These are phyloP conservation scores for Rhinocladiella mackenziei DNA, from an alignment of 2,329 filamentous ascomycete species.

Conservation along the genomic window DNA sequence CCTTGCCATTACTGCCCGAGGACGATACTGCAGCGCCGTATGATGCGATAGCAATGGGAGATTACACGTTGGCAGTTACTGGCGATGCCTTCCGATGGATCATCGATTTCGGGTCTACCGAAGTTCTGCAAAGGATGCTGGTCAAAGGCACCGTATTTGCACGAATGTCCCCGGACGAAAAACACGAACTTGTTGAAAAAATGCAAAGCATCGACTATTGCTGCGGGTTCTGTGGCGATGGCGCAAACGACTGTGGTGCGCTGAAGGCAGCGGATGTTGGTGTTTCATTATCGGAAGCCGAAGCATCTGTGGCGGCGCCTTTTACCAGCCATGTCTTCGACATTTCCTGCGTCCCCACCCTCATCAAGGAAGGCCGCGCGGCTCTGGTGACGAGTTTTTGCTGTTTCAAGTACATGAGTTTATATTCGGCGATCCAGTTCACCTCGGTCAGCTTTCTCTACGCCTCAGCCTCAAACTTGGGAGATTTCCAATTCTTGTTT, in stretches of 20 bases:
- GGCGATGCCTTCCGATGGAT: constrained; percentile 97
- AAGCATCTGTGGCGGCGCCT: constrained; percentile 95
- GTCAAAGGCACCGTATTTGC: constrained; percentile 90
- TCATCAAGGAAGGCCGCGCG: constrained; percentile 91
- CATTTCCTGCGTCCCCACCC: constrained; percentile 87
- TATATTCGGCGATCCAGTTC: constrained; percentile 99
- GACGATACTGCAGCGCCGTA: constrained; percentile 80
- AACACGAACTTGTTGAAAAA: constrained; percentile 95
- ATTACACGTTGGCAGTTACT: constrained; percentile 84
- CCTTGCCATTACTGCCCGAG: constrained; percentile 65
- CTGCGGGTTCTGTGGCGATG: constrained; percentile 93
- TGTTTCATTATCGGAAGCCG: constrained; percentile 93
- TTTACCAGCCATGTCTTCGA: constrained; percentile 96
- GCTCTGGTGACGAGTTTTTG: constrained; percentile 97
- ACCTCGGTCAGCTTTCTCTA: constrained; percentile 96
- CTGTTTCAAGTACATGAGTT: constrained; percentile 99
- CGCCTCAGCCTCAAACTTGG: constrained; percentile 85
- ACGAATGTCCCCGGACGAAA: constrained; percentile 97
- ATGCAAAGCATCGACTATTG: constrained; percentile 94
- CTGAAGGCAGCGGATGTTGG: constrained; percentile 96
- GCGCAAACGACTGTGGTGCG: constrained; percentile 94
- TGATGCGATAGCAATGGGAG: constrained; percentile 72
- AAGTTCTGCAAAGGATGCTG: constrained; percentile 75
- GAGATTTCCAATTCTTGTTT: constrained; percentile 96
- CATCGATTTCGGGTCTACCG: constrained; percentile 80